Conservation (phyloP, 2,329 filamentous ascomycete genomes). For the Graphilbum ipis-grandicollis region DNA sequence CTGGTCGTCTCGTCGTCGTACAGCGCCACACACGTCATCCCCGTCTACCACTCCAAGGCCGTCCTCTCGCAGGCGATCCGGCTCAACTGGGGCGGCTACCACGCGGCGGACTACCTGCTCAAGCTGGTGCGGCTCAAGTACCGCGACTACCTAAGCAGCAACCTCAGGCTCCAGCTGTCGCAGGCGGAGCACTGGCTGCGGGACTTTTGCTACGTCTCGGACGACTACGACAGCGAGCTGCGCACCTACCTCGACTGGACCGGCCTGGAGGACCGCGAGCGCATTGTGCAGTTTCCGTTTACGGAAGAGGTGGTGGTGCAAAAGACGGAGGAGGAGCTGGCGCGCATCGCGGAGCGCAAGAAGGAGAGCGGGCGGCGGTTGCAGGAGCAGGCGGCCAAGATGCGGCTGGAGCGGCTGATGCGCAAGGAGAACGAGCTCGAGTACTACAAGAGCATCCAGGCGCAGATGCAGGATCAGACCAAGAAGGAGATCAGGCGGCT, state of each 20-base stretch:
- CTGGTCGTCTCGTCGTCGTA: constrained; percentile 84
- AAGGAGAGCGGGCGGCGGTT: constrained; percentile 83
- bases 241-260: constrained; percentile 72
- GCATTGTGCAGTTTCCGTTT: constrained; percentile 82
- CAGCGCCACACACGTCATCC: constrained; percentile 88
- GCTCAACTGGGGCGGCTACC: constrained; percentile 86
- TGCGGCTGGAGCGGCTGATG: constrained; percentile 87
- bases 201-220: constrained; percentile 79
- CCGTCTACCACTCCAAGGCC: constrained; percentile 73
- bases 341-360: constrained; percentile 76
- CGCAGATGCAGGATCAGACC: constrained; percentile 52
- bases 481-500: constrained; percentile 85
- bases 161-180: constrained; percentile 66
- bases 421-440: constrained; percentile 91
- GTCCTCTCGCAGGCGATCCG: constrained; percentile 72
- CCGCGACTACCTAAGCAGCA: constrained; percentile 46
- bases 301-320: constrained; percentile 80
- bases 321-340: constrained; percentile 89
- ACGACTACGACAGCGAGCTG: constrained; percentile 67
- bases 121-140: constrained; percentile 88
- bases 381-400: constrained; percentile 93
- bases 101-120: constrained; percentile 77
- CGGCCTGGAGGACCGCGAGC: constrained; percentile 74
- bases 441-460: constrained; percentile 76
- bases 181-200: constrained; percentile 79